Conservation (phyloP, 2,329 filamentous ascomycete species). For the Cordyceps javanica region DNA sequence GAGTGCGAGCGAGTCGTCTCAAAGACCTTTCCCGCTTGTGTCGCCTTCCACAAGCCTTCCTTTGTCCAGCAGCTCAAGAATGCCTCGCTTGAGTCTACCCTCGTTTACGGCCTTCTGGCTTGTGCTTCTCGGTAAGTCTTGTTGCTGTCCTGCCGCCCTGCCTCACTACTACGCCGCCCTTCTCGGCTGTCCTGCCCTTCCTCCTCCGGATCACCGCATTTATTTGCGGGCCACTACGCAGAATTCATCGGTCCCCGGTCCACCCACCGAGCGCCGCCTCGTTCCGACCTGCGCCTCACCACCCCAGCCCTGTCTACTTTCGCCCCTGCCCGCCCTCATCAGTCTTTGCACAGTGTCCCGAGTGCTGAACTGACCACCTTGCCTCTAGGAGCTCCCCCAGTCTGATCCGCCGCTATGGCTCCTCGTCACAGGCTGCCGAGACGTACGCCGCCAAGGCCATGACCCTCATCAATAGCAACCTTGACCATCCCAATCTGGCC, state of each 20-base stretch:
- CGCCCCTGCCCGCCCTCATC: not conserved
- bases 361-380: not conserved
- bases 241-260: constrained; percentile 13
- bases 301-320: not conserved
- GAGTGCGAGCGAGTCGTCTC: constrained; percentile 57
- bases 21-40: constrained; percentile 55
- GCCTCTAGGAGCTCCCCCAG: constrained; percentile 44
- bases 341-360: no score
- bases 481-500: constrained; percentile 53
- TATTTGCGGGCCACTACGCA: constrained; percentile 9
- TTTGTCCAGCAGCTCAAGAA: constrained; percentile 56
- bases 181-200: constrained; percentile 2
- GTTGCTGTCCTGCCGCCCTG: constrained; percentile 12
- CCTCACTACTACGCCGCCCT: constrained; percentile 18
- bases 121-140: constrained; percentile 50
- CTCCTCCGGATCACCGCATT: constrained; percentile 4
- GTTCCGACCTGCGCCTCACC: constrained; percentile 1
- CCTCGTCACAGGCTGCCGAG: constrained; percentile 49
- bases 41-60: constrained; percentile 57
- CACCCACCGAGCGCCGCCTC: constrained; percentile 5
- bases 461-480: constrained; percentile 49
- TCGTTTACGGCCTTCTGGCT: constrained; percentile 53
- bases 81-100: constrained; percentile 46
- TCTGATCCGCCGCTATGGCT: constrained; percentile 53
- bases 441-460: constrained; percentile 54